phyloP scores from a whole-genome alignment of 192 early-diverging fungal species.

The Chytriomyces confervae region DNA sequence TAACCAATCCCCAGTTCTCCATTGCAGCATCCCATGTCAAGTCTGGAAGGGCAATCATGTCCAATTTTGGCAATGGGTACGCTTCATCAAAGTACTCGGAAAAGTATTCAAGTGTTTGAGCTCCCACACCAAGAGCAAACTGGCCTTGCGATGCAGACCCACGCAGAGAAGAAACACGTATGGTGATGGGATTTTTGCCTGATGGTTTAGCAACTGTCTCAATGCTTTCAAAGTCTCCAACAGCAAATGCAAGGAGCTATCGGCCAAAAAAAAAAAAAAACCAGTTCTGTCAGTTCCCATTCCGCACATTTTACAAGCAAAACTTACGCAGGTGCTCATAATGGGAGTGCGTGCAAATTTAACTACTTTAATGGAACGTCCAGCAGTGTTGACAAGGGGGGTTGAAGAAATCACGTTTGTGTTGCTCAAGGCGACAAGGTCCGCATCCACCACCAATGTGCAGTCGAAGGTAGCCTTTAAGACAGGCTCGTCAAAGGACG shows the following conservation, averaged over 20 bases:
- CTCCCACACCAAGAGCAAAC: slow-evolving; percentile 81
- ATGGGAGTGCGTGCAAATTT: slow-evolving; percentile 89
- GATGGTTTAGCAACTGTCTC: slow-evolving; percentile 73
- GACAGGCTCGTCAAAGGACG: slow-evolving; percentile 95
- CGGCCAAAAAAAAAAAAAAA: no score
- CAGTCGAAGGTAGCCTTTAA: slow-evolving; percentile 95
- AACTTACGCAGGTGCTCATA: slow-evolving; percentile 88
- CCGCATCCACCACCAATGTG: slow-evolving; percentile 76
- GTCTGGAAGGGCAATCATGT: slow-evolving; percentile 88
- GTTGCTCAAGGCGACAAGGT: slow-evolving; percentile 91
- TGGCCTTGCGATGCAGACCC: slow-evolving; percentile 79
- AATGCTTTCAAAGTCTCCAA: slow-evolving; percentile 91
- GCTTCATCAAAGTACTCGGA: slow-evolving; percentile 82
- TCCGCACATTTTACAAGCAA: background rate
- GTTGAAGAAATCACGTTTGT: slow-evolving; percentile 76
- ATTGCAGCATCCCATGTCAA: slow-evolving; percentile 78
- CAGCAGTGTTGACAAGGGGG: slow-evolving; percentile 56
- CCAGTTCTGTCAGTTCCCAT: slow-evolving; percentile 60
- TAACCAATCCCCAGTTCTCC: slow-evolving; percentile 98
- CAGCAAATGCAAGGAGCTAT: slow-evolving; percentile 81
- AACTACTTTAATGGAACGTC: slow-evolving; percentile 73
- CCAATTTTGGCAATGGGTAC: slow-evolving; percentile 80
- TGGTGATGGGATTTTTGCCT: slow-evolving; percentile 71
- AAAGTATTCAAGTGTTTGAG: slow-evolving; percentile 79
- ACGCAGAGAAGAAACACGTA: slow-evolving; percentile 83